Evolutionary conservation across 345 rosid genomes (phyloP).

Genomic region (Limnanthes douglasii): DNA sequence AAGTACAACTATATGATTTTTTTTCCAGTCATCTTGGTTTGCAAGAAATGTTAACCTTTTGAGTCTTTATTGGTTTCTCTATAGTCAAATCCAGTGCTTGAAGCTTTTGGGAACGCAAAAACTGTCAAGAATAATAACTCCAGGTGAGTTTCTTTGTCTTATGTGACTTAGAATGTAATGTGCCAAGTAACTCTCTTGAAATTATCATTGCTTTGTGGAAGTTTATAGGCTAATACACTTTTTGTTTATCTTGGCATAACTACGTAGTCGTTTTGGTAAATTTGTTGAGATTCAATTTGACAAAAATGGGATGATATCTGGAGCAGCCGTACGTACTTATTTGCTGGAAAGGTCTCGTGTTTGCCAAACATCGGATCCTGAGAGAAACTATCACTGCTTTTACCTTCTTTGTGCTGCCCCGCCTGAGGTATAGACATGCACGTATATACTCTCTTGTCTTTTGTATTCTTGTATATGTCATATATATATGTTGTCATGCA

Average conservation of each 20-base stretch:
- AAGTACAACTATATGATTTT: constrained; percentile 4
- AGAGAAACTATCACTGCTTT: constrained; percentile 97
- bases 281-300: constrained; percentile 96
- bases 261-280: constrained; percentile 98
- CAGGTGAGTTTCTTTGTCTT: constrained; percentile 33
- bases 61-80: constrained; percentile 8
- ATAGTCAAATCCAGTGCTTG: constrained; percentile 97
- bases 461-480: constrained; percentile 4
- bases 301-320: constrained; percentile 70
- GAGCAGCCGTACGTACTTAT: constrained; percentile 97
- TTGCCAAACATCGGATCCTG: constrained; percentile 98
- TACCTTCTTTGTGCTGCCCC: constrained; percentile 99
- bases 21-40: not conserved
- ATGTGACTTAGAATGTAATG: no score
- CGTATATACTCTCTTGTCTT: no score
- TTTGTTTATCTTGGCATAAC: no score
- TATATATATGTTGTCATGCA: constrained; percentile 4
- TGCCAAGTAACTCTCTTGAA: no score
- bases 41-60: not conserved
- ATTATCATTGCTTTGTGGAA: no score
- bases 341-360: constrained; percentile 93
- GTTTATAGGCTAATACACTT: no score
- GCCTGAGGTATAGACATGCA: constrained; percentile 49
- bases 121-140: constrained; percentile 95
- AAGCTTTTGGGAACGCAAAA: constrained; percentile 99